phyloP scores from a whole-genome alignment of 768 basidiomycete species.

The Suillus spraguei region DNA sequence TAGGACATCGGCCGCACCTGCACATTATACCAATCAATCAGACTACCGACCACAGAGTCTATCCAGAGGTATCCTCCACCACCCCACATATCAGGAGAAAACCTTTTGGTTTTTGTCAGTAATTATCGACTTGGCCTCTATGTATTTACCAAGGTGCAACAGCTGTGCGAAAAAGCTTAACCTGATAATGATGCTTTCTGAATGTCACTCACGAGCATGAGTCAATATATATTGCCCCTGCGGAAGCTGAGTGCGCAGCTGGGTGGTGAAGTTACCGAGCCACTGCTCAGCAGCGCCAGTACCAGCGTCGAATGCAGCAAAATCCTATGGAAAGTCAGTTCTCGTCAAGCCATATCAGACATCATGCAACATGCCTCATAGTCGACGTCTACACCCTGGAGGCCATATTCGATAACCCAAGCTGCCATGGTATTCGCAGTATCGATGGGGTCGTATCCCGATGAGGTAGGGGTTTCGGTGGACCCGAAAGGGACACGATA shows the following conservation, averaged over 20 bases:
- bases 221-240: constrained; percentile 35
- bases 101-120: constrained; percentile 23
- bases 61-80: constrained; percentile 40
- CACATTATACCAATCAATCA: too few species aligned
- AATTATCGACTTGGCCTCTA: not conserved
- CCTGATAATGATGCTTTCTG: too few species aligned
- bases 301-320: constrained; percentile 31
- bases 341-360: not conserved
- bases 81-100: constrained; percentile 33
- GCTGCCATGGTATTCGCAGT: constrained; percentile 46
- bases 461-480: constrained; percentile 42
- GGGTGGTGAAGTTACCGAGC: constrained; percentile 35
- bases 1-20: too few species aligned
- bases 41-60: too few species aligned
- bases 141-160: constrained; percentile 40
- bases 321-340: constrained; percentile 25
- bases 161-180: constrained; percentile 25
- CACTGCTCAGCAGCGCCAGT: constrained; percentile 41
- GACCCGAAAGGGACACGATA: constrained; percentile 57
- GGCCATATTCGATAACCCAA: constrained; percentile 47
- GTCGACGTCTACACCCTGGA: constrained; percentile 58
- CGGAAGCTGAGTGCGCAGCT: constrained; percentile 37
- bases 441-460: constrained; percentile 39
- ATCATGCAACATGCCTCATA: constrained; percentile 39
- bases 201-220: constrained; percentile 36